Percentiles rank a stretch among this genome's conserved stretches.
Evolutionary conservation across 371 early-diverging fungal species (phyloP).

Genomic region (Mucor ambiguus): DNA sequence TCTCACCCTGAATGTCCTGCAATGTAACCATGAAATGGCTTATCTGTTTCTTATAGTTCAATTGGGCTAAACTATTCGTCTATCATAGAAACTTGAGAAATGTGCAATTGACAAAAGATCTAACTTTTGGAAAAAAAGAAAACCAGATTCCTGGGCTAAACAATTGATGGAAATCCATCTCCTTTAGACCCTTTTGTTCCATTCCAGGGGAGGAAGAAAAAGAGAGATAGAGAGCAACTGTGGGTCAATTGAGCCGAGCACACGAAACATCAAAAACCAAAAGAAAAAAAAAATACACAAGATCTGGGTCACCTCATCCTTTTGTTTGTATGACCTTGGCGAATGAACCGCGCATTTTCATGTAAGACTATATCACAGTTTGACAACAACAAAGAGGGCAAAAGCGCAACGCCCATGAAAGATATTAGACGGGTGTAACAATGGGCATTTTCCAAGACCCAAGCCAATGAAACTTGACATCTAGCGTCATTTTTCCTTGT

Average conservation of each 20-base stretch:
- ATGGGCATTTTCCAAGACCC: background rate
- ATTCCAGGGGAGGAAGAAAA: background rate
- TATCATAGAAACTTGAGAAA: background rate
- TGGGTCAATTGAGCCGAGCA: background rate
- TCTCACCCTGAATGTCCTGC: background rate
- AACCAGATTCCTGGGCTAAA: background rate
- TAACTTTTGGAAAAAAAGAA: background rate
- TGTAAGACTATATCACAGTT: background rate
- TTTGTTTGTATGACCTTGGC: background rate
- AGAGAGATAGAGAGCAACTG: background rate
- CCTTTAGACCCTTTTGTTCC: background rate
- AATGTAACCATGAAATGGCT: constrained; percentile 1
- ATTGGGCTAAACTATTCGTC: background rate
- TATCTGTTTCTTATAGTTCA: background rate
- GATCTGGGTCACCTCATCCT: constrained; percentile 1
- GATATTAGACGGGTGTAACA: background rate
- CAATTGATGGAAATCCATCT: background rate
- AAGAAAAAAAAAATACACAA: background rate
- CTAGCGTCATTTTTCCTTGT: constrained; percentile 3
- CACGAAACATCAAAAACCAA: background rate
- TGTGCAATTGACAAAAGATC: background rate
- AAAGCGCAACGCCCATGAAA: background rate
- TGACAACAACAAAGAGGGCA: background rate
- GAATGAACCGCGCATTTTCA: background rate
- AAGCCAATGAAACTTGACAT: constrained; percentile 5